Percentiles rank a stretch among this genome's conserved stretches.
Conservation (phyloP, 805 yeast genomes). For the Metschnikowia amazonensis region DNA sequence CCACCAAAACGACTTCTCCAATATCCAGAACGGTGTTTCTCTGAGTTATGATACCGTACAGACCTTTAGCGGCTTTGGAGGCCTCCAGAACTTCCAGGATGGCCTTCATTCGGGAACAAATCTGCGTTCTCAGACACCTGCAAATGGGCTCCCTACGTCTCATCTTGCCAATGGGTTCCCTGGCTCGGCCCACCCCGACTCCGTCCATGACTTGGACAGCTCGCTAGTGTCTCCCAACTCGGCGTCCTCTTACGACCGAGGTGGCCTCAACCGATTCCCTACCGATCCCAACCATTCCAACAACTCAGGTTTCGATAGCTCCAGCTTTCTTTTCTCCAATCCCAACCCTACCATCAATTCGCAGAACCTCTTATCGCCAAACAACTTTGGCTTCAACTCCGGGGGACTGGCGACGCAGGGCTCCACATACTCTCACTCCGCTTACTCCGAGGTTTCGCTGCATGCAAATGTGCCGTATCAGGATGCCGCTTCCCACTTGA, state of each 20-base stretch:
- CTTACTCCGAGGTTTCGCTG: constrained; percentile 35
- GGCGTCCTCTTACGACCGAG: background rate
- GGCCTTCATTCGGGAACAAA: background rate
- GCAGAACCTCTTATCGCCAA: constrained; percentile 20
- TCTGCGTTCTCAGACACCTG: background rate
- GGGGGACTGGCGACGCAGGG: constrained; percentile 9
- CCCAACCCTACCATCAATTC: constrained; percentile 14
- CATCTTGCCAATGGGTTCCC: background rate
- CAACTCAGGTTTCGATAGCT: background rate
- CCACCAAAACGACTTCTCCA: background rate
- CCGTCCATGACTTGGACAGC: background rate
- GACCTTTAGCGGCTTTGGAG: background rate
- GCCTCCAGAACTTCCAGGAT: background rate
- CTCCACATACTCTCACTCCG: constrained; percentile 20
- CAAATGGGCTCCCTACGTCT: background rate
- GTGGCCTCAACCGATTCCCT: background rate
- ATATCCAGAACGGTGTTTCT: background rate
- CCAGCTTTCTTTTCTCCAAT: constrained; percentile 8
- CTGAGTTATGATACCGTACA: background rate
- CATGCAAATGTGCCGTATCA: constrained; percentile 36
- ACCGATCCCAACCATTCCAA: background rate
- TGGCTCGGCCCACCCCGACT: background rate
- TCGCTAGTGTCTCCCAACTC: constrained; percentile 4
- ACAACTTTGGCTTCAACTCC: constrained; percentile 8
- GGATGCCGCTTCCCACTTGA: constrained; percentile 34